These are phyloP conservation scores for Dittrichia graveolens DNA, from an alignment of 129 eudicot species.

Conservation along the genomic window DNA sequence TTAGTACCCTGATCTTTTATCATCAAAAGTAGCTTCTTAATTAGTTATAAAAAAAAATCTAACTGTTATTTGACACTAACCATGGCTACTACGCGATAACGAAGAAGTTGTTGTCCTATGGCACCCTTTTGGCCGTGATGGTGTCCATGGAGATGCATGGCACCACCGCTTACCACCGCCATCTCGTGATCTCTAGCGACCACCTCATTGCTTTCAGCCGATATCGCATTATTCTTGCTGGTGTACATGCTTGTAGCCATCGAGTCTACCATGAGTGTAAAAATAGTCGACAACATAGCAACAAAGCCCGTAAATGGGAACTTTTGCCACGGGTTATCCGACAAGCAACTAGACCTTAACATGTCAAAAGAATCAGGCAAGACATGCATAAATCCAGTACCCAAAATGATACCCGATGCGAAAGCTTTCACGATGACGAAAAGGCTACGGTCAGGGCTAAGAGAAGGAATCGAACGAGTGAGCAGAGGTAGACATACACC, in stretches of 20 bases:
- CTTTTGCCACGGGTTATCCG: slow-evolving; percentile 58
- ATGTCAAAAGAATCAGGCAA: slow-evolving; percentile 69
- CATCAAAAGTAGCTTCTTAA: too few relatives aligned
- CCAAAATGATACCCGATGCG: slow-evolving; percentile 68
- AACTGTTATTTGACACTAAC: slow-evolving; percentile 29
- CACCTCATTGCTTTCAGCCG: slow-evolving; percentile 26
- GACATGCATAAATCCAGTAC: slow-evolving; percentile 71
- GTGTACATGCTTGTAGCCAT: slow-evolving; percentile 62
- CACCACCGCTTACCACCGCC: slow-evolving; percentile 24
- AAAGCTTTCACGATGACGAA: slow-evolving; percentile 63
- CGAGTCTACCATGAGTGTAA: slow-evolving; percentile 71
- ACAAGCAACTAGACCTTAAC: slow-evolving; percentile 52
- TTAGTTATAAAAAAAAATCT: too few relatives aligned
- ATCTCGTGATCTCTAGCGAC: slow-evolving; percentile 43
- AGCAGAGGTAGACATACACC: slow-evolving; percentile 64
- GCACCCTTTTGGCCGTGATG: slow-evolving; percentile 40
- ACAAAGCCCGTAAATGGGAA: slow-evolving; percentile 68
- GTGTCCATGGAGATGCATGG: slow-evolving; percentile 47
- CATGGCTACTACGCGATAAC: slow-evolving; percentile 65
- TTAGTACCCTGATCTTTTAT: neutral
- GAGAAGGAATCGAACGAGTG: slow-evolving; percentile 53
- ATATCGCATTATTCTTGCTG: slow-evolving; percentile 26
- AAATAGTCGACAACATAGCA: slow-evolving; percentile 62
- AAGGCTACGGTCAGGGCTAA: slow-evolving; percentile 58
- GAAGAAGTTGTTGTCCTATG: slow-evolving; percentile 47